These are phyloP conservation scores for Exophiala oligosperma DNA, from an alignment of 2,329 filamentous ascomycete species.

Conservation along the genomic window DNA sequence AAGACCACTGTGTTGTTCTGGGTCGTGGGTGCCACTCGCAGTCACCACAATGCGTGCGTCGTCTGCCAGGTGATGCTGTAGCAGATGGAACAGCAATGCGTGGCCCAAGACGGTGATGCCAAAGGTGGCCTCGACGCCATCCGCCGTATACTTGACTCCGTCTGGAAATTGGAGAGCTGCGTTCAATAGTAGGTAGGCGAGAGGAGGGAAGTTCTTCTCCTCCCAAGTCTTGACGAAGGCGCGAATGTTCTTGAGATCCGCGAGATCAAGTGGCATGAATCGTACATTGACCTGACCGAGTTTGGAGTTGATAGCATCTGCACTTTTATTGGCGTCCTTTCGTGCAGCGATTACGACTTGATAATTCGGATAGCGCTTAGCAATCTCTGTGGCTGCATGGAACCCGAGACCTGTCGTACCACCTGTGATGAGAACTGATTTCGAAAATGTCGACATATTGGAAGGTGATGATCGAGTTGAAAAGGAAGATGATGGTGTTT, in stretches of 20 bases:
- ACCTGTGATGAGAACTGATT: conserved; percentile 45
- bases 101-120: conserved; percentile 54
- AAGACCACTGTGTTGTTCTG: conserved; percentile 43
- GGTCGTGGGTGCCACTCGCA: conserved; percentile 51
- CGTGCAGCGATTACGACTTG: conserved; percentile 47
- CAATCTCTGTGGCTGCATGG: conserved; percentile 42
- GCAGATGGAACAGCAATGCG: conserved; percentile 51
- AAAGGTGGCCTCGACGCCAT: conserved; percentile 52
- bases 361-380: conserved; percentile 41
- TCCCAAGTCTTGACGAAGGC: conserved; percentile 42
- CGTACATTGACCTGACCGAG: conserved; percentile 42
- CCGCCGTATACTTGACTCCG: conserved; percentile 35
- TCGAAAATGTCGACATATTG: conserved; percentile 20
- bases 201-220: conserved; percentile 39
- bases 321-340: conserved; percentile 44
- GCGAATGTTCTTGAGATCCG: conserved; percentile 42
- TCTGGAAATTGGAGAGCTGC: conserved; percentile 49
- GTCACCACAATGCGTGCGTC: conserved; percentile 48
- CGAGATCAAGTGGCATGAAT: conserved; percentile 48
- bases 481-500: no score
- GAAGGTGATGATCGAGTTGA: neutral
- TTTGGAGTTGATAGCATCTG: conserved; percentile 44
- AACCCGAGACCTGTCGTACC: conserved; percentile 49
- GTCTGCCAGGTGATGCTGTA: conserved; percentile 41
- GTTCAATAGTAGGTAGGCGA: conserved; percentile 50